These are phyloP conservation scores for Alternaria sp. DNA, from an alignment of 2,329 filamentous ascomycete genomes.

Conservation along the genomic window DNA sequence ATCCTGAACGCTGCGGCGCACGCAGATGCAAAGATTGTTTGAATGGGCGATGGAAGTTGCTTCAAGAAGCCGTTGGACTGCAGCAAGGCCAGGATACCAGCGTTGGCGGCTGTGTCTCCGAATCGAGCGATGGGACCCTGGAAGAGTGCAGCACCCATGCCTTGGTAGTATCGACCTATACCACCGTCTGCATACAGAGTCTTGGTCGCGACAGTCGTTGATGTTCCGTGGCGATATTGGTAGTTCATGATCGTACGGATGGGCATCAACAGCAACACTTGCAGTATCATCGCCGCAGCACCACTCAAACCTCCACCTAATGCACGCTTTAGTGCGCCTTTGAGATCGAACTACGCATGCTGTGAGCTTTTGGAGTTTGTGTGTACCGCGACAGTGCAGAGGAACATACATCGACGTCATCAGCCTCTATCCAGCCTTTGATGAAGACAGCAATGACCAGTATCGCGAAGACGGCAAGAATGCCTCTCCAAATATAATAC, in stretches of 20 bases:
- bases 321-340: conserved; percentile 33
- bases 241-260: conserved; percentile 43
- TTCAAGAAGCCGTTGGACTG: conserved; percentile 34
- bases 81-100: conserved; percentile 36
- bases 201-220: conserved; percentile 31
- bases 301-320: conserved; percentile 38
- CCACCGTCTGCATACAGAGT: conserved; percentile 36
- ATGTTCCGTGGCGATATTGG: conserved; percentile 38
- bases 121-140: conserved; percentile 39
- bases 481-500: conserved; percentile 26
- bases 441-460: conserved; percentile 28
- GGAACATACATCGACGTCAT: conserved; percentile 33
- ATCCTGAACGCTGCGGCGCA: conserved; percentile 38
- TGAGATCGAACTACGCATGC: conserved; percentile 31
- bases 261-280: conserved; percentile 39
- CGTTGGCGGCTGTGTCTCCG: conserved; percentile 40
- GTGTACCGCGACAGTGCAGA: not conserved
- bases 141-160: conserved; percentile 32
- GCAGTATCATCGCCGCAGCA: conserved; percentile 39
- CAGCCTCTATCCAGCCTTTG: conserved; percentile 37
- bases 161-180: conserved; percentile 34
- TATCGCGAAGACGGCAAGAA: conserved; percentile 18
- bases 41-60: conserved; percentile 32
- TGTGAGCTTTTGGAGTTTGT: not conserved
- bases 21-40: conserved; percentile 36